Percentiles rank a stretch among this genome's conserved stretches.
Evolutionary conservation across 1,139 yeast genomes (phyloP).

Genomic region (Taphrina confusa): DNA sequence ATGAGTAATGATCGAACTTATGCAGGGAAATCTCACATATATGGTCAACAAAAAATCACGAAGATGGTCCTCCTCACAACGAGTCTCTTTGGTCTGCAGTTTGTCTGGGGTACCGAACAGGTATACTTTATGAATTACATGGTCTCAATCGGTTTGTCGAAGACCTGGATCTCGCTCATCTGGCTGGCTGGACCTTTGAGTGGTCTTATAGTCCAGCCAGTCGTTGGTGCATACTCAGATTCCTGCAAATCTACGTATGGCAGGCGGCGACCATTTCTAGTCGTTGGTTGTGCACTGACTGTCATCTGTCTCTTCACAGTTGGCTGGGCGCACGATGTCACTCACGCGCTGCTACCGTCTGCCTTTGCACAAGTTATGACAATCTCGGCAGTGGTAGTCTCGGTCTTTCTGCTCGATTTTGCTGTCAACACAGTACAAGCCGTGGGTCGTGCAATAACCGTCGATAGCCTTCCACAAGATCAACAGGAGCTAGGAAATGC

Average conservation of each 20-base stretch:
- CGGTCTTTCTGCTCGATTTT: constrained; percentile 56
- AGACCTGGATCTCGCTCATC: constrained; percentile 55
- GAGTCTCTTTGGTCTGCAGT: constrained; percentile 24
- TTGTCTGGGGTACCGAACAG: constrained; percentile 33
- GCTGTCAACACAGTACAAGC: constrained; percentile 51
- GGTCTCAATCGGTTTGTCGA: constrained; percentile 58
- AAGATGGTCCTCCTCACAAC: constrained; percentile 25
- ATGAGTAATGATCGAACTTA: constrained; percentile 19
- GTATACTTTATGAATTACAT: constrained; percentile 41
- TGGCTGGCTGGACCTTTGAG: constrained; percentile 68
- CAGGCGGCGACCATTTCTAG: constrained; percentile 57
- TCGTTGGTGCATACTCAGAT: constrained; percentile 60
- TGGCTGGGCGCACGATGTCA: constrained; percentile 54
- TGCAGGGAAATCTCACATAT: constrained; percentile 8
- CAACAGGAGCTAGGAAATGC: constrained; percentile 65
- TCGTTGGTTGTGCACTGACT: constrained; percentile 56
- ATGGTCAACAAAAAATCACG: constrained; percentile 1
- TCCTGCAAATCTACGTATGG: constrained; percentile 53
- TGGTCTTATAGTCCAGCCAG: constrained; percentile 62
- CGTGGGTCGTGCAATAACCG: constrained; percentile 44
- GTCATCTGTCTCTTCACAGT: constrained; percentile 51
- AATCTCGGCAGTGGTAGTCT: constrained; percentile 14
- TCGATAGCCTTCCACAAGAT: constrained; percentile 44
- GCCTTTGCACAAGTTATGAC: constrained; percentile 42
- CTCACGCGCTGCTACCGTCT: background rate